phyloP scores from a whole-genome alignment of 2,329 filamentous ascomycete species.

The Diaporthe sp. region DNA sequence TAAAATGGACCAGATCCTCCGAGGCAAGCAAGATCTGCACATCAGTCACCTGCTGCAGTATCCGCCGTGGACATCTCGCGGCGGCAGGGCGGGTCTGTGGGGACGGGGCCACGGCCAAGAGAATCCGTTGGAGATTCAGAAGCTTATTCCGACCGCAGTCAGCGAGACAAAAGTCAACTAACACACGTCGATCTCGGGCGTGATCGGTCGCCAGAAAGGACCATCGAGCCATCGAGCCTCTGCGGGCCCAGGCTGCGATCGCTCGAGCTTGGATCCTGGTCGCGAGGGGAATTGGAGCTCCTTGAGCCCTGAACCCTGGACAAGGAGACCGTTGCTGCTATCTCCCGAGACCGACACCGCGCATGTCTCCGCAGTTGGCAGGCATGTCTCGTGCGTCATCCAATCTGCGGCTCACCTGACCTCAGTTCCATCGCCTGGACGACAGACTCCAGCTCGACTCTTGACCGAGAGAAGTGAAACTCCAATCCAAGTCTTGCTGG shows the following conservation, averaged over 20 bases:
- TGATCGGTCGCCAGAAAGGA: constrained; percentile 14
- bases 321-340: background rate
- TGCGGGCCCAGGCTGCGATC: background rate
- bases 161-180: background rate
- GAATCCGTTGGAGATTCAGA: constrained; percentile 29
- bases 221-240: constrained; percentile 23
- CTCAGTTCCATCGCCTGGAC: background rate
- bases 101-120: constrained; percentile 30
- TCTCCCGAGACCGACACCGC: constrained; percentile 2
- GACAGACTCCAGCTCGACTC: background rate
- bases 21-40: constrained; percentile 32
- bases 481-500: background rate
- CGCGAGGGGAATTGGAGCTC: background rate
- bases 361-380: background rate
- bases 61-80: constrained; percentile 23
- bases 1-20: constrained; percentile 20
- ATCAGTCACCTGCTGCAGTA: constrained; percentile 3
- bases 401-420: constrained; percentile 25
- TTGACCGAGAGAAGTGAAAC: constrained; percentile 7
- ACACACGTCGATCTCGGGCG: background rate
- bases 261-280: constrained; percentile 22
- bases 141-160: constrained; percentile 39
- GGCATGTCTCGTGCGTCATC: constrained; percentile 34
- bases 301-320: constrained; percentile 6
- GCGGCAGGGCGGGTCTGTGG: constrained; percentile 16